Conservation (phyloP, 805 yeast species). For the Kodamaea nitidulidarum region DNA sequence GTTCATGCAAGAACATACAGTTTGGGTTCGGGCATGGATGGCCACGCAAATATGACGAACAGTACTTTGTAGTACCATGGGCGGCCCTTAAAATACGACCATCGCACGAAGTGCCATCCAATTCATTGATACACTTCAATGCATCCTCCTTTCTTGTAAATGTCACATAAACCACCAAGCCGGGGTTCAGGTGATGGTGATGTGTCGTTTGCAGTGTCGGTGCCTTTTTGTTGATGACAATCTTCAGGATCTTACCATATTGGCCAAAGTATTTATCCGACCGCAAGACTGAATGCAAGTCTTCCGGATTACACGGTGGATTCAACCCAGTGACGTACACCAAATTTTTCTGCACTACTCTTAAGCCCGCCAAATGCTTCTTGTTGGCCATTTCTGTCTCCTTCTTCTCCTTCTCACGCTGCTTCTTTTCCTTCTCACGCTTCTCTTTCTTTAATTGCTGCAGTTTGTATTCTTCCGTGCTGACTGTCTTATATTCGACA, state of each 20-base stretch:
- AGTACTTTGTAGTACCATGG: constrained; percentile 97
- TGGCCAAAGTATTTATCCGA: constrained; percentile 97
- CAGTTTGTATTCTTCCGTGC: constrained; percentile 81
- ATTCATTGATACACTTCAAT: constrained; percentile 83
- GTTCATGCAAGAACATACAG: constrained; percentile 98
- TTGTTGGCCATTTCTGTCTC: constrained; percentile 82
- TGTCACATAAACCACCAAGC: constrained; percentile 94
- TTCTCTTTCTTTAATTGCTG: constrained; percentile 79
- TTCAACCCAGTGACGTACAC: constrained; percentile 95
- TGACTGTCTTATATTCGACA: constrained; percentile 78
- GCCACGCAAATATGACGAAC: constrained; percentile 92
- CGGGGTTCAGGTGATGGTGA: constrained; percentile 54
- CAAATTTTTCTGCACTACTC: constrained; percentile 96
- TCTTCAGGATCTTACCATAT: constrained; percentile 90
- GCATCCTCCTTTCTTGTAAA: constrained; percentile 94
- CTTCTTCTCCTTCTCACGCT: constrained; percentile 84
- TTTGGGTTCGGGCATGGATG: constrained; percentile 97
- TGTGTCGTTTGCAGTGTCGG: constrained; percentile 36
- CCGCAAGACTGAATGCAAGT: constrained; percentile 74
- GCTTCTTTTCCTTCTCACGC: constrained; percentile 77
- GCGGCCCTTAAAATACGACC: constrained; percentile 91
- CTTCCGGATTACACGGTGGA: constrained; percentile 79
- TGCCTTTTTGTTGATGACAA: constrained; percentile 81
- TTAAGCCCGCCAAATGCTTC: constrained; percentile 90
- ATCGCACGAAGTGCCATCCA: constrained; percentile 89